These are phyloP conservation scores for Sporisorium iseilematis-ciliati DNA, from an alignment of 1,284 basidiomycete species.

Conservation along the genomic window DNA sequence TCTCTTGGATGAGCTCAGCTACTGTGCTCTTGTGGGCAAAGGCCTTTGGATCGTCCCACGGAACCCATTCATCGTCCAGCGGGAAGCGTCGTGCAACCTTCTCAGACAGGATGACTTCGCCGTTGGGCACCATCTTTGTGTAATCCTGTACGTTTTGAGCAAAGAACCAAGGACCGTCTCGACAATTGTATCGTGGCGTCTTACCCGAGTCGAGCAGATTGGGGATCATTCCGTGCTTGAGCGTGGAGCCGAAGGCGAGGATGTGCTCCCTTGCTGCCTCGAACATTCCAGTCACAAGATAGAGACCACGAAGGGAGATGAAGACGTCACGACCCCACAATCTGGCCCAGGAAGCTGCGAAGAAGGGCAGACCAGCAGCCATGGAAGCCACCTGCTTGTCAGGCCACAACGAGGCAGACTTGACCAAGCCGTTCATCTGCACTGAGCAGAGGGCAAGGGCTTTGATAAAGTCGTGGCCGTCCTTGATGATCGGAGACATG, in stretches of 20 bases:
- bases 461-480: constrained; percentile 63
- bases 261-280: constrained; percentile 60
- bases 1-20: constrained; percentile 94
- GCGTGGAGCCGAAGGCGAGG: constrained; percentile 60
- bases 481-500: constrained; percentile 58
- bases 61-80: constrained; percentile 89
- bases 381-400: constrained; percentile 63
- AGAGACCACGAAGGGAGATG: constrained; percentile 65
- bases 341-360: constrained; percentile 63
- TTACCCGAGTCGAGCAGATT: constrained; percentile 63
- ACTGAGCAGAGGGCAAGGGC: constrained; percentile 60
- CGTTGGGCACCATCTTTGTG: constrained; percentile 84
- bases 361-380: constrained; percentile 66
- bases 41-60: constrained; percentile 87
- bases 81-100: constrained; percentile 91
- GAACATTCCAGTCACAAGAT: constrained; percentile 64
- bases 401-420: constrained; percentile 63
- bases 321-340: constrained; percentile 66
- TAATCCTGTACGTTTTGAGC: constrained; percentile 98
- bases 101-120: constrained; percentile 83
- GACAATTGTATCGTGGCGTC: constrained; percentile 79
- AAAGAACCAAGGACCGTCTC: constrained; percentile 98
- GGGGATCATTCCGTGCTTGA: constrained; percentile 65
- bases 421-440: constrained; percentile 65
- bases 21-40: constrained; percentile 73